Evolutionary conservation across 106 monocot species (phyloP).

Genomic region (Triglochin maritima): DNA sequence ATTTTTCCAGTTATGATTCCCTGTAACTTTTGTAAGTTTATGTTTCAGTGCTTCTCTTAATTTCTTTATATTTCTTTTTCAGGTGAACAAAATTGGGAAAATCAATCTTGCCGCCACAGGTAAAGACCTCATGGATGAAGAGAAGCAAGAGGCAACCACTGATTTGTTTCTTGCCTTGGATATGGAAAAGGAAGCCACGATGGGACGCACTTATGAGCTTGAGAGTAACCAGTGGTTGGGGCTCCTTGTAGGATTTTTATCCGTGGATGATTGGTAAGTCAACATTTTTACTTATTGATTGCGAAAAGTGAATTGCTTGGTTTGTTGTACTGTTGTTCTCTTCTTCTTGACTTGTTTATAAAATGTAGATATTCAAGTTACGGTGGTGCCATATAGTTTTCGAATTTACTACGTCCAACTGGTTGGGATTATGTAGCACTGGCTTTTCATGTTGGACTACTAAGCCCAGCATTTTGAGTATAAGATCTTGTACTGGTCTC

Average conservation of each 20-base stretch:
- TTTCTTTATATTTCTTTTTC: slow-evolving; percentile 2
- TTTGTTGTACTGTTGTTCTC: too few relatives aligned
- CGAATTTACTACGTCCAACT: too few relatives aligned
- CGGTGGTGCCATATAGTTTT: too few relatives aligned
- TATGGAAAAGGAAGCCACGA: slow-evolving; percentile 68
- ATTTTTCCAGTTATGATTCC: too few relatives aligned
- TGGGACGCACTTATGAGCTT: slow-evolving; percentile 53
- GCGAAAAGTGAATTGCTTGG: background rate
- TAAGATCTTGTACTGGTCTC: too few relatives aligned
- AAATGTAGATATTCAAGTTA: too few relatives aligned
- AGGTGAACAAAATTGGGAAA: slow-evolving; percentile 99
- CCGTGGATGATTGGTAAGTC: slow-evolving; percentile 84
- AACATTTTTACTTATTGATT: background rate
- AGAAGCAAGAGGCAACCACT: slow-evolving; percentile 69
- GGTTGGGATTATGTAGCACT: too few relatives aligned
- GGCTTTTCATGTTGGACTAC: too few relatives aligned
- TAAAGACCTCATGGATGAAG: slow-evolving; percentile 94
- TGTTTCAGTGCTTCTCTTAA: background rate
- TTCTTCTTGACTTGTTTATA: too few relatives aligned
- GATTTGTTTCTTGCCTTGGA: slow-evolving; percentile 77
- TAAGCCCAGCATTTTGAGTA: too few relatives aligned
- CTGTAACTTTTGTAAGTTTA: background rate
- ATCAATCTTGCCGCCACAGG: slow-evolving; percentile 99
- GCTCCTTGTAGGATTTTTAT: slow-evolving; percentile 86
- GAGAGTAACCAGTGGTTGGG: slow-evolving; percentile 83